Conservation (phyloP, 345 rosid species). For the Euphorbia tirucalli region DNA sequence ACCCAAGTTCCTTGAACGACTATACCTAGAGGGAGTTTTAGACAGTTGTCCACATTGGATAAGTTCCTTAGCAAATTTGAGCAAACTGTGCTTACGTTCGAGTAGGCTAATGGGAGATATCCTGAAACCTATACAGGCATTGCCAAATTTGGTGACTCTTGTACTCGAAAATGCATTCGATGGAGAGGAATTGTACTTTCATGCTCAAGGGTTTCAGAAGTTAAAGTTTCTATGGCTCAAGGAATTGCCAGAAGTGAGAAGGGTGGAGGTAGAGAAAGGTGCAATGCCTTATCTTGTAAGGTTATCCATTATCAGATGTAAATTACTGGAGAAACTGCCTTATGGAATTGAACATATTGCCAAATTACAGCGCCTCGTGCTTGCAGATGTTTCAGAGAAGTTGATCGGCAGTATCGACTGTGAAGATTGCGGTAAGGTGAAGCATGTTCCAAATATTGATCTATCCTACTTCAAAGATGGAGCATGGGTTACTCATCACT, state of each 20-base stretch:
- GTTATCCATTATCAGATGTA: neutral
- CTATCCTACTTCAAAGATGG: neutral
- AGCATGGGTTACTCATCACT: neutral
- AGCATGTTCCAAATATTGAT: constrained; percentile 2
- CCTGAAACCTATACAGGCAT: neutral
- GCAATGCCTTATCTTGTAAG: constrained; percentile 5
- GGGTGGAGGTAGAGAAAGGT: constrained; percentile 3
- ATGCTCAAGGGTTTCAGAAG: constrained; percentile 3
- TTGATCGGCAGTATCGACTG: constrained; percentile 1
- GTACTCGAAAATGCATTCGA: neutral
- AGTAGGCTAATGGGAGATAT: neutral
- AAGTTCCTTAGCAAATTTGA: neutral
- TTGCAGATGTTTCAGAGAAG: constrained; percentile 1
- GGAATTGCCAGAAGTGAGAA: neutral
- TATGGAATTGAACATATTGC: neutral
- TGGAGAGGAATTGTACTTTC: neutral
- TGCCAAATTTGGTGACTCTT: constrained; percentile 4
- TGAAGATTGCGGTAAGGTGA: neutral
- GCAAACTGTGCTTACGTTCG: neutral
- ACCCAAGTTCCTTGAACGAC: neutral
- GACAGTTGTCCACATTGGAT: neutral
- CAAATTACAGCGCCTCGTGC: neutral
- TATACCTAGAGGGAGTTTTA: neutral
- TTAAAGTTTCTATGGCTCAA: neutral
- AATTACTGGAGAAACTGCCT: constrained; percentile 5